Percentiles rank a stretch among this genome's conserved stretches.
Conservation (phyloP, 1,139 yeast species). For the Arxiozyma heterogenica region DNA sequence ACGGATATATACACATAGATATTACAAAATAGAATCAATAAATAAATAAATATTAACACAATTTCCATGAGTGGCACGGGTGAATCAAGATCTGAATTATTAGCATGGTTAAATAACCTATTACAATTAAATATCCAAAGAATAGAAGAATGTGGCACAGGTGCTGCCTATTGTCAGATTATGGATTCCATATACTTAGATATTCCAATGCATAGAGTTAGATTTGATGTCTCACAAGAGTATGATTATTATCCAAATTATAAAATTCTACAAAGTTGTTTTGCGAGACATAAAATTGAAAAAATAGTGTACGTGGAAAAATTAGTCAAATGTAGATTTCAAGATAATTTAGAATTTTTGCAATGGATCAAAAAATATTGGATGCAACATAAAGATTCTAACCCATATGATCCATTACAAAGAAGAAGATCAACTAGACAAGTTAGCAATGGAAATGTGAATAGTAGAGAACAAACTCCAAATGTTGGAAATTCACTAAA, state of each 20-base stretch:
- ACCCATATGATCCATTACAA: conserved; percentile 56
- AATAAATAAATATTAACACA: too few relatives aligned
- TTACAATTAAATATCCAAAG: conserved; percentile 58
- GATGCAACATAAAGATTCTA: conserved; percentile 65
- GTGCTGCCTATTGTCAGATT: conserved; percentile 90
- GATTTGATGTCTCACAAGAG: conserved; percentile 59
- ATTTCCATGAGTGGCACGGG: conserved; percentile 35
- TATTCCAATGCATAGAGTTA: conserved; percentile 68
- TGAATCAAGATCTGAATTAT: conserved; percentile 72
- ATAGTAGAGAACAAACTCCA: conserved; percentile 12
- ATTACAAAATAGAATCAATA: background rate
- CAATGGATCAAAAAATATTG: conserved; percentile 87
- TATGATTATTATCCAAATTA: conserved; percentile 74
- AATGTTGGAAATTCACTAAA: conserved; percentile 8
- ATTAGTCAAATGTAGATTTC: conserved; percentile 78
- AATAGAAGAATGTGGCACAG: conserved; percentile 91
- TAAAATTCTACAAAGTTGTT: conserved; percentile 74
- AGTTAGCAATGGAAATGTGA: conserved; percentile 16
- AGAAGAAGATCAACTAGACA: conserved; percentile 38
- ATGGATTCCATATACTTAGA: conserved; percentile 79
- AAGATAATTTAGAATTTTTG: conserved; percentile 84
- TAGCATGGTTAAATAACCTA: conserved; percentile 75
- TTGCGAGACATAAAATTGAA: conserved; percentile 60
- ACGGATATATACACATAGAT: background rate
- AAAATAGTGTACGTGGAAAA: conserved; percentile 74